A percentile compares a stretch with the other conserved stretches of the same genome.
Evolutionary conservation across 495 filamentous ascomycete species (phyloP).

Genomic region (Aspergillus cavernicola): DNA sequence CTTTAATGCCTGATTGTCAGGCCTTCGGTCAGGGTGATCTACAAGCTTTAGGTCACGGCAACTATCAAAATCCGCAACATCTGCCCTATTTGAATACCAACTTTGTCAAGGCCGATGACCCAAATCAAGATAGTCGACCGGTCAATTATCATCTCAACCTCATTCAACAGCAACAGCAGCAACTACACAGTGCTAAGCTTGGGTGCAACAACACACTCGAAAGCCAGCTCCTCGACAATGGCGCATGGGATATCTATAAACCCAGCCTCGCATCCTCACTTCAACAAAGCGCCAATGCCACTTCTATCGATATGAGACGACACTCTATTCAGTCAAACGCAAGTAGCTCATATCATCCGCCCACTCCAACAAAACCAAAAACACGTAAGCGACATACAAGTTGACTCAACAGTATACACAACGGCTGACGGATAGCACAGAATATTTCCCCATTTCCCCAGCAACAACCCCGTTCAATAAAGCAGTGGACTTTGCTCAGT

Average conservation of each 20-base stretch:
- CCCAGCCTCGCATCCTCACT: constrained; percentile 19
- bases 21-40: constrained; percentile 36
- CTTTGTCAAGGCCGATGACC: constrained; percentile 16
- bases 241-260: constrained; percentile 28
- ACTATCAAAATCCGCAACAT: constrained; percentile 15
- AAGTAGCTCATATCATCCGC: constrained; percentile 43
- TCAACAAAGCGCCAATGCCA: constrained; percentile 20
- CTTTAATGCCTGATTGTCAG: constrained; percentile 26
- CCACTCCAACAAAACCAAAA: constrained; percentile 56
- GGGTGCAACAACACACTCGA: constrained; percentile 11
- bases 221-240: constrained; percentile 20
- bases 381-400: constrained; percentile 40
- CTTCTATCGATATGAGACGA: constrained; percentile 28
- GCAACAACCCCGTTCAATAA: constrained; percentile 45
- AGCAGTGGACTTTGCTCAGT: constrained; percentile 37
- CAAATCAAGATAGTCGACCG: constrained; percentile 14
- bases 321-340: constrained; percentile 40
- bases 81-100: constrained; percentile 20
- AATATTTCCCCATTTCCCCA: constrained; percentile 48
- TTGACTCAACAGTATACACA: background rate
- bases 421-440: constrained; percentile 23
- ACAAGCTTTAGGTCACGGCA: constrained; percentile 26
- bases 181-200: constrained; percentile 17
- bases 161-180: constrained; percentile 28
- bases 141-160: constrained; percentile 22